phyloP scores from a whole-genome alignment of 2,329 filamentous ascomycete genomes.

The Curvularia sp. region DNA sequence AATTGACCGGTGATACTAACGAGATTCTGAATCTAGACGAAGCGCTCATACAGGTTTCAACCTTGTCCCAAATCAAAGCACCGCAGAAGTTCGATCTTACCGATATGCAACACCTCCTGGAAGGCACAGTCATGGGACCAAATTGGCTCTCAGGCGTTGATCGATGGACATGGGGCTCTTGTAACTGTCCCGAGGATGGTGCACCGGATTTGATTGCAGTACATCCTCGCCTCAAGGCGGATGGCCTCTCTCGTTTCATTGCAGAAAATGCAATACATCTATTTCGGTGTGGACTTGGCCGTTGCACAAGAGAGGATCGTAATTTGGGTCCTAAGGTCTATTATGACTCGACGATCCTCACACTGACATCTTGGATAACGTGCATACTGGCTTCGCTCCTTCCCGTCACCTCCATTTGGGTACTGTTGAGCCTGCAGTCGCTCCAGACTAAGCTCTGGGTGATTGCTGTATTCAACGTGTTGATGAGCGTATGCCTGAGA shows the following conservation, averaged over 20 bases:
- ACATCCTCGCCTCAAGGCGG: slow-evolving; percentile 9
- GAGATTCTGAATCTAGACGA: not conserved
- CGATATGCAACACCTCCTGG: slow-evolving; percentile 17
- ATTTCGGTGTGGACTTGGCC: slow-evolving; percentile 10
- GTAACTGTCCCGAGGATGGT: not conserved
- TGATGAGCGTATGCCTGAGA: slow-evolving; percentile 30
- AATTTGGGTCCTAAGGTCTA: not conserved
- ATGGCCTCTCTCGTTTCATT: slow-evolving; percentile 19
- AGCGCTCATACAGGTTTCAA: slow-evolving; percentile 8
- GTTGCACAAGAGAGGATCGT: not conserved
- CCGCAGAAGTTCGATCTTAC: slow-evolving; percentile 15
- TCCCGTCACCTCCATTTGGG: slow-evolving; percentile 30
- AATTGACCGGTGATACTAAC: not conserved
- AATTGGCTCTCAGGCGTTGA: not conserved
- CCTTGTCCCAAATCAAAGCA: not conserved
- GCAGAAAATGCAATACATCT: slow-evolving; percentile 14
- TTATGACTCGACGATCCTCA: slow-evolving; percentile 2
- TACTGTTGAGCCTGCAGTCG: slow-evolving; percentile 21
- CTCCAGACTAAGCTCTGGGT: slow-evolving; percentile 20
- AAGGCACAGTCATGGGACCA: not conserved
- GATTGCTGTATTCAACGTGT: slow-evolving; percentile 34
- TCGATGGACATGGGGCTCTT: not conserved
- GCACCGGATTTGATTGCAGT: slow-evolving; percentile 13
- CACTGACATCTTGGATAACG: slow-evolving; percentile 27
- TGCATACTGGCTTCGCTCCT: slow-evolving; percentile 31